Conservation (phyloP, 352 stramenopile species). For the Pythium vanterpoolii region DNA sequence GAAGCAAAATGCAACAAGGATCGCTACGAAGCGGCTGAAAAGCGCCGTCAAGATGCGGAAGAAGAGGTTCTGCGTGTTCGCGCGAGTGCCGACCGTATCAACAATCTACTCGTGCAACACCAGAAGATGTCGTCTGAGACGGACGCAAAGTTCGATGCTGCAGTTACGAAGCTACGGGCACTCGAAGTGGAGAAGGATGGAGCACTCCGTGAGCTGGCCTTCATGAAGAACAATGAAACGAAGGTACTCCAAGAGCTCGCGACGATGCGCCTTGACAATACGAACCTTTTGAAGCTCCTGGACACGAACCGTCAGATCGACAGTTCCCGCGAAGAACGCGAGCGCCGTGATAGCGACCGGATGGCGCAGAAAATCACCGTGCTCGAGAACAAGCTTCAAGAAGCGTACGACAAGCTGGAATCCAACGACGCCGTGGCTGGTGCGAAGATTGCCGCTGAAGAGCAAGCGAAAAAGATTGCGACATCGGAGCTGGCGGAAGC, state of each 20-base stretch:
- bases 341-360: slow-evolving; percentile 43
- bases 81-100: slow-evolving; percentile 59
- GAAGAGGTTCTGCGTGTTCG: slow-evolving; percentile 63
- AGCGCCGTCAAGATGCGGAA: slow-evolving; percentile 48
- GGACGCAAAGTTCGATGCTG: slow-evolving; percentile 56
- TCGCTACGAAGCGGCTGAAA: slow-evolving; percentile 53
- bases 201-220: slow-evolving; percentile 38
- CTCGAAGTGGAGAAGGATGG: slow-evolving; percentile 50
- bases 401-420: slow-evolving; percentile 62
- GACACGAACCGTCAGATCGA: slow-evolving; percentile 73
- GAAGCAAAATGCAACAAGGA: slow-evolving; percentile 63
- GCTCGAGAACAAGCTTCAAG: slow-evolving; percentile 56
- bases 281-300: slow-evolving; percentile 80
- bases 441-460: slow-evolving; percentile 39
- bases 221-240: slow-evolving; percentile 60
- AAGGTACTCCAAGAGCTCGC: slow-evolving; percentile 58
- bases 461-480: slow-evolving; percentile 61
- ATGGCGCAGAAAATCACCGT: slow-evolving; percentile 43
- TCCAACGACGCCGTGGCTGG: slow-evolving; percentile 46
- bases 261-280: slow-evolving; percentile 63
- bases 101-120: slow-evolving; percentile 57
- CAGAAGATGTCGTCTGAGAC: slow-evolving; percentile 53
- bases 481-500: slow-evolving; percentile 36
- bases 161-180: slow-evolving; percentile 34
- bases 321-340: slow-evolving; percentile 47